Base-by-base conservation (phyloP, 441 rosid species). In the Capsella rubella region DNA sequence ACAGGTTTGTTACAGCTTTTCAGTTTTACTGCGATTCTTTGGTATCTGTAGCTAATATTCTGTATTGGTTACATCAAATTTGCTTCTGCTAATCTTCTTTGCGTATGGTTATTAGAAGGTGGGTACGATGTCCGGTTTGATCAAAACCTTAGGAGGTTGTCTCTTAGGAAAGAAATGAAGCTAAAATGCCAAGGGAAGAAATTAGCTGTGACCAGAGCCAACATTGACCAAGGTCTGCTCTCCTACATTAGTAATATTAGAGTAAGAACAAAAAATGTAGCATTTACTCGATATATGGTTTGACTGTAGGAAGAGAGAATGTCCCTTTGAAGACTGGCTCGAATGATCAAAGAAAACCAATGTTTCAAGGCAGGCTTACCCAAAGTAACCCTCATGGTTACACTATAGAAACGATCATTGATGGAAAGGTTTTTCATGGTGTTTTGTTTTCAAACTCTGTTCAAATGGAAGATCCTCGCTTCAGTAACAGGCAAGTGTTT, bases 161-260 rank as follows among this genome's bases (percentile, higher is more conserved):
- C 99, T 71, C 79, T 89, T 71, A 91, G 83, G 85, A 92, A 93
- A 84, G 93, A 93, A 79, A 80, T 95, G 86, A 91, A 93, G 83
- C 74, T 92, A 18, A 95, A 95, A 80, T 92, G 95, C 82, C 98
- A 87, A 73, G 97, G 87, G 77, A 91, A 90, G 83, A 89, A 40
- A 4, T 42, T 60, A 13, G 65, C 34, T 40, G 79, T 80, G 84
- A 78, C 57, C 67, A 79, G 76, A 79, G 62, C 85, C 74, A 92
- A 84, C 59, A 76, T 79, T 51, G 80, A 75, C 43, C 72, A 66
- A 72, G 86, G 84, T 73, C 45, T 84, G 55, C 82, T 75, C 52
- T 61, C 6, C 45, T 25, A n/a, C 9, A 25, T 2, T 34, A 69
- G 12, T 50, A 27, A 63, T 27, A 34, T 46, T 15, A 61, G 31